phyloP scores from a whole-genome alignment of 208 protist species.

The Tritrichomonas musculus region DNA sequence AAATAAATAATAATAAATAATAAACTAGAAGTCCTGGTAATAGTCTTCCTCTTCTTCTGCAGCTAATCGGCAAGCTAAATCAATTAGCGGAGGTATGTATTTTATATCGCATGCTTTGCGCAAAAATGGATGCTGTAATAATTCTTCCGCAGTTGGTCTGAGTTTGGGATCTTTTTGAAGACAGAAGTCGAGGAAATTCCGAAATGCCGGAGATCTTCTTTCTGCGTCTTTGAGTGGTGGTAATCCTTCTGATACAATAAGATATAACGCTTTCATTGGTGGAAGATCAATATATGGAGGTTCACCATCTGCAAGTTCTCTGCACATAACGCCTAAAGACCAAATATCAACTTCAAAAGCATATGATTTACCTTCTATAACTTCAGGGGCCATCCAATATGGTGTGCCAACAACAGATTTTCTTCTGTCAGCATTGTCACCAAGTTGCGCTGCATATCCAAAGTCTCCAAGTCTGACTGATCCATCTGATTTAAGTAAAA shows the following conservation, averaged over 20 bases:
- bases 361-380: constrained; percentile 42
- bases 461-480: constrained; percentile 45
- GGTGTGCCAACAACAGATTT: too few species aligned
- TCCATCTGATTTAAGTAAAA: constrained; percentile 36
- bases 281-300: constrained; percentile 49
- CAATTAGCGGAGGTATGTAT: neutral
- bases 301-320: constrained; percentile 52
- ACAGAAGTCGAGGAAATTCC: constrained; percentile 49
- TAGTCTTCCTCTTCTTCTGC: neutral
- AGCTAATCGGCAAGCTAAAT: neutral
- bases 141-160: constrained; percentile 38
- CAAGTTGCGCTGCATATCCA: constrained; percentile 13
- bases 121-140: constrained; percentile 50
- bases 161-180: constrained; percentile 45
- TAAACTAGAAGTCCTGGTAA: too few species aligned
- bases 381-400: too few species aligned
- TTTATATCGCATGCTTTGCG: constrained; percentile 22
- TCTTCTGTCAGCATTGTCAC: neutral
- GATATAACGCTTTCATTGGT: constrained; percentile 51
- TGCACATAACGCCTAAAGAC: constrained; percentile 56
- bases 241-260: constrained; percentile 44
- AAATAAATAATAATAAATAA: too few species aligned
- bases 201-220: constrained; percentile 45
- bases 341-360: constrained; percentile 54
- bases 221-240: constrained; percentile 41